Conservation (phyloP, 371 early-diverging fungal genomes). For the Amoeboaphelidium protococcarum region DNA sequence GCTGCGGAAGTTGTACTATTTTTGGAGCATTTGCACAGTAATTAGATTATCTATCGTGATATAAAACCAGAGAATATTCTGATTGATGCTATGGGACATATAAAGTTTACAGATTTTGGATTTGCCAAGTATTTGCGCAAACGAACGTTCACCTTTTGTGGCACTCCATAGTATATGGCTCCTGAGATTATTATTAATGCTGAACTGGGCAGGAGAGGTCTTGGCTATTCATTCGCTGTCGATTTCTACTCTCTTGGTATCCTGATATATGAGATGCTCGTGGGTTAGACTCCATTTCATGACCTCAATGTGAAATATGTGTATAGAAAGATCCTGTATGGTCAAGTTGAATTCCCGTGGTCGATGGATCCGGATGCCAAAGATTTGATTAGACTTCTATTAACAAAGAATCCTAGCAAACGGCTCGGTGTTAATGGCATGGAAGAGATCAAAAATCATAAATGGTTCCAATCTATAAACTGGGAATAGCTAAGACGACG, state of each 20-base stretch:
- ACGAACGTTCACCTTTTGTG: constrained; percentile 10
- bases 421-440: not conserved
- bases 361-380: not conserved
- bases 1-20: constrained; percentile 11
- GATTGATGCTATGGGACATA: constrained; percentile 10
- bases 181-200: constrained; percentile 12
- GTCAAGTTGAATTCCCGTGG: not conserved
- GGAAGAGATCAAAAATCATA: constrained; percentile 1
- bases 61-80: constrained; percentile 15
- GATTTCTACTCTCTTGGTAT: constrained; percentile 15
- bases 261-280: constrained; percentile 13
- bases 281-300: constrained; percentile 1
- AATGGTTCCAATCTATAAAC: constrained; percentile 1
- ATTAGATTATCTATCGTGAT: constrained; percentile 15
- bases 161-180: constrained; percentile 10
- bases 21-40: constrained; percentile 11
- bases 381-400: not conserved
- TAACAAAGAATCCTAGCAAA: not conserved
- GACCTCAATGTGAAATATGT: not conserved
- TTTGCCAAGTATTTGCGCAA: constrained; percentile 7
- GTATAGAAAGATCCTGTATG: not conserved
- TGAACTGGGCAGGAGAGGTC: not conserved
- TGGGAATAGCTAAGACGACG: not conserved
- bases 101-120: constrained; percentile 15
- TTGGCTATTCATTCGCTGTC: constrained; percentile 8